Conservation (phyloP, 352 stramenopile species). For the Pythium periplocum region DNA sequence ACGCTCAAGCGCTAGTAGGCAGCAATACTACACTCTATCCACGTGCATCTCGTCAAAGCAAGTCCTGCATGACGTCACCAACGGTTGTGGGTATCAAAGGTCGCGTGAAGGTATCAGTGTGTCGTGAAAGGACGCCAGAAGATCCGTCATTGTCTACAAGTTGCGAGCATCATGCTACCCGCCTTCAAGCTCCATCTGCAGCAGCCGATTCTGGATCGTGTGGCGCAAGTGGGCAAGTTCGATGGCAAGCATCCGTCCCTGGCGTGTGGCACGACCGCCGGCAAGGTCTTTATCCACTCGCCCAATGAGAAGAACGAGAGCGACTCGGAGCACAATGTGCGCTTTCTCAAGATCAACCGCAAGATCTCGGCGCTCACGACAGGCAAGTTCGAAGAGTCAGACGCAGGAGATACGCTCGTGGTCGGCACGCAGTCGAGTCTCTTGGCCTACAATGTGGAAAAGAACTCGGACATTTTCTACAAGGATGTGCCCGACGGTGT, state of each 20-base stretch:
- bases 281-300: constrained; percentile 91
- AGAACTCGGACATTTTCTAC: constrained; percentile 93
- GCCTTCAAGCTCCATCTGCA: constrained; percentile 81
- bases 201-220: constrained; percentile 70
- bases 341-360: constrained; percentile 92
- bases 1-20: too few relatives aligned
- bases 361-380: constrained; percentile 73
- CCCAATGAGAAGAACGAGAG: constrained; percentile 69
- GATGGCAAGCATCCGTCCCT: constrained; percentile 75
- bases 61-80: too few relatives aligned
- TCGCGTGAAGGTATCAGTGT: too few relatives aligned
- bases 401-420: constrained; percentile 76
- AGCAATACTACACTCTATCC: too few relatives aligned
- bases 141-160: too few relatives aligned
- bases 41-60: too few relatives aligned
- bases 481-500: constrained; percentile 85
- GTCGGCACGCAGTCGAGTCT: constrained; percentile 88
- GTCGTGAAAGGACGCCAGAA: too few relatives aligned
- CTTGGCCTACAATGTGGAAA: constrained; percentile 90
- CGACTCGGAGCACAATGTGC: constrained; percentile 48
- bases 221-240: constrained; percentile 75
- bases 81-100: too few relatives aligned
- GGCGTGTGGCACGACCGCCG: constrained; percentile 79
- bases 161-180: constrained; percentile 38
- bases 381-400: constrained; percentile 58